Evolutionary conservation across 441 rosid genomes (phyloP), one percentile per base, ranked within the genome.

Genomic region (Kokia cookei): DNA sequence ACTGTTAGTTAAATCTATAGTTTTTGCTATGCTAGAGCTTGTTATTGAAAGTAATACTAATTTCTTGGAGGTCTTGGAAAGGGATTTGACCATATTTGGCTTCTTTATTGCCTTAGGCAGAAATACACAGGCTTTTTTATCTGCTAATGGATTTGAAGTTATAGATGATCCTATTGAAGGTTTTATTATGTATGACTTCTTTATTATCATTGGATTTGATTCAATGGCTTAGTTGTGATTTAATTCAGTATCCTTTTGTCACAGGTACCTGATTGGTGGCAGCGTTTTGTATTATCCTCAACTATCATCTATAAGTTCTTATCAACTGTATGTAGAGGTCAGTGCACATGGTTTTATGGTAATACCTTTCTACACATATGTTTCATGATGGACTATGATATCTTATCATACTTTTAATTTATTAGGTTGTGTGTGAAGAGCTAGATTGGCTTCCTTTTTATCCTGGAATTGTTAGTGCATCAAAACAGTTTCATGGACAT

Each of bases 381-480:
- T 74, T 78, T 42, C 22, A 71, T 65, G 69, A 72, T 73, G 65
- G 60, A 64, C 26, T 78, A 15, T 29, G 76, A 55, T 71, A 17
- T 67, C 66, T 76, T 51, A 81, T 24, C 43, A 11, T 80, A 62
- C 75, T 75, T 72, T 80, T 65, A 43, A 80, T 78, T 73, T 57
- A n/a, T 75, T 79, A 96, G 99, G 99, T 96, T 73, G 99, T 91
- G 43, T 91, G 99, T 72, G 99, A 96, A 84, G 99, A 93, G 87
- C 88, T 96, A 80, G 99, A 94, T 43, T 96, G 98, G 98, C 91
- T 96, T 82, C 98, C 91, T 57, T 93, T 96, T 82, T 96, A 88
- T 82, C 93, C 91, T 43, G 90, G 82, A 47, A 80, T 55, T 73
- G 54, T 27, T 79, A 80, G 77, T 77, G 37, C 82, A 59, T 81